Conservation (phyloP, 2,329 filamentous ascomycete species). For the Phyllosticta citriasiana region DNA sequence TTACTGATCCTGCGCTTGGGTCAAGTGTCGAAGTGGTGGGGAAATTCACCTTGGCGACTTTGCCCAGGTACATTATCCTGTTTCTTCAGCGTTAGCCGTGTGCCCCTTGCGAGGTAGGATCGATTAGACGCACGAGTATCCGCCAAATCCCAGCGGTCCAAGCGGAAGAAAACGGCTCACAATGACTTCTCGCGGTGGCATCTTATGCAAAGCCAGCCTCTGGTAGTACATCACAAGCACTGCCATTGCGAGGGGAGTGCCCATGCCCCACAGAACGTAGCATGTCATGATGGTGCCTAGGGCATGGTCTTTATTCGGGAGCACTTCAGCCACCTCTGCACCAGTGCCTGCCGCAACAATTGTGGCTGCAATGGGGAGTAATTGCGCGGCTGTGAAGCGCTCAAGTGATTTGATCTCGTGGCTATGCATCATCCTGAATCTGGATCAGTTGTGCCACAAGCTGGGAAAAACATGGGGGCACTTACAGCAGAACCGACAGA, state of each 20-base stretch:
- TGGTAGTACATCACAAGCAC: conserved; percentile 58
- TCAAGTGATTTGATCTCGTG: conserved; percentile 6
- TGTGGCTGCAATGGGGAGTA: conserved; percentile 54
- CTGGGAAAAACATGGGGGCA: neutral
- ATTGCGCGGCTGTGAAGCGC: conserved; percentile 49
- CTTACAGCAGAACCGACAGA: conserved; percentile 38
- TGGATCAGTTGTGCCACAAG: neutral
- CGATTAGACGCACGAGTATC: conserved; percentile 23
- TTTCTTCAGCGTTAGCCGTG: neutral
- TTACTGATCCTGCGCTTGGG: conserved; percentile 34
- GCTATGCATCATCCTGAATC: neutral
- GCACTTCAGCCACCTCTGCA: conserved; percentile 47
- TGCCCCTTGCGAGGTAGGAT: neutral
- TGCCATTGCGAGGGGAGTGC: conserved; percentile 46
- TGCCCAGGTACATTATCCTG: conserved; percentile 32
- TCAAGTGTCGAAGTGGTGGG: conserved; percentile 23
- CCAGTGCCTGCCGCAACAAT: conserved; percentile 54
- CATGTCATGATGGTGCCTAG: conserved; percentile 50
- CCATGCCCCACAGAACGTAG: conserved; percentile 58
- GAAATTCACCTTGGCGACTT: conserved; percentile 30
- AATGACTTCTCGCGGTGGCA: conserved; percentile 53
- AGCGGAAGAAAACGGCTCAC: conserved; percentile 55
- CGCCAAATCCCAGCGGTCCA: conserved; percentile 53
- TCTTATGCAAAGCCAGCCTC: conserved; percentile 51
- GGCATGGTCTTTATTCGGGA: conserved; percentile 43